phyloP scores from a whole-genome alignment of 805 yeast genomes.

The Ogataea ramenticola region DNA sequence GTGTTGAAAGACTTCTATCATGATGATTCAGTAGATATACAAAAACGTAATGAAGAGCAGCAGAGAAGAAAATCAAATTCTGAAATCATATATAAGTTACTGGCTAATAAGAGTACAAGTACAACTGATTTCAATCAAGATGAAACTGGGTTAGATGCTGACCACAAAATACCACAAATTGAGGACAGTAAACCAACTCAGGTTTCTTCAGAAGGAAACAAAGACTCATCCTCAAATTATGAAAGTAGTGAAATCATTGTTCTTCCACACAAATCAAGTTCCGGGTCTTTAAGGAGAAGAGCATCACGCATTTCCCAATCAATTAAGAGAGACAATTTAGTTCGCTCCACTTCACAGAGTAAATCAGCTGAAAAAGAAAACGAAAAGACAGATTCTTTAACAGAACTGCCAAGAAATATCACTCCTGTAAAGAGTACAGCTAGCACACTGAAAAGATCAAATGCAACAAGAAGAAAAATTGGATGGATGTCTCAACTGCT shows the following conservation, averaged over 20 bases:
- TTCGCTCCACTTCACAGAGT: not conserved
- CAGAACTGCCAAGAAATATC: not conserved
- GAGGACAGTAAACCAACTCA: not conserved
- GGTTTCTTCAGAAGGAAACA: too few species aligned
- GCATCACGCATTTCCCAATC: not conserved
- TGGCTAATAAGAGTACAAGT: not conserved
- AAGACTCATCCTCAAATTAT: too few species aligned
- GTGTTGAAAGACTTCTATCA: not conserved
- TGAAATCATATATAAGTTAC: not conserved
- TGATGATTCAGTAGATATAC: not conserved
- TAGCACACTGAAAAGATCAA: slow-evolving; percentile 17
- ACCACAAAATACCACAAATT: not conserved
- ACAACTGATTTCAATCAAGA: not conserved
- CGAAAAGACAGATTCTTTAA: too few species aligned
- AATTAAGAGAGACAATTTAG: not conserved
- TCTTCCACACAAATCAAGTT: slow-evolving; percentile 1
- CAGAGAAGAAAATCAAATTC: slow-evolving; percentile 1
- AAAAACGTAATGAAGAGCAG: not conserved
- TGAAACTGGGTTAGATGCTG: not conserved
- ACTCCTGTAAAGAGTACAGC: not conserved
- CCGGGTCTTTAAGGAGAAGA: slow-evolving; percentile 8
- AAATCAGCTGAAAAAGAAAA: too few species aligned
- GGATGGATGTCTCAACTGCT: slow-evolving; percentile 21
- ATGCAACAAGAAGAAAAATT: slow-evolving; percentile 24
- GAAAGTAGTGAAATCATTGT: too few species aligned